Evolutionary conservation across 1,284 basidiomycete genomes (phyloP).

Genomic region (Peniophora sp.): DNA sequence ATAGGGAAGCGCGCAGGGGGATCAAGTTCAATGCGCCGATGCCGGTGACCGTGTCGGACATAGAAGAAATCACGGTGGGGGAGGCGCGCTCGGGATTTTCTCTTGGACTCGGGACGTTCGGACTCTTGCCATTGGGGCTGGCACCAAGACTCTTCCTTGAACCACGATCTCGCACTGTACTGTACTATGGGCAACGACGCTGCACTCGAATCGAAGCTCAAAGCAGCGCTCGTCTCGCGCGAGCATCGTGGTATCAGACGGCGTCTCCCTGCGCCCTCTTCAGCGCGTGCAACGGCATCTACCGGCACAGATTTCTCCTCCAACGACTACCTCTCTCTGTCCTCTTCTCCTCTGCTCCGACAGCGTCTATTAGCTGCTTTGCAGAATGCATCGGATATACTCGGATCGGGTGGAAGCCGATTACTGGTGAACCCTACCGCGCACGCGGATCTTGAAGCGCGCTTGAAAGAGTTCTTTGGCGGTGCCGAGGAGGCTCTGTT

Average conservation of each 20-base stretch:
- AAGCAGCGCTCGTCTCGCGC: constrained; percentile 50
- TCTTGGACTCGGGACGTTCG: neutral
- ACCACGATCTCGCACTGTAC: constrained; percentile 5
- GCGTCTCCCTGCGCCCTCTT: constrained; percentile 42
- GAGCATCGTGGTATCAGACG: constrained; percentile 56
- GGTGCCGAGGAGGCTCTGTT: constrained; percentile 62
- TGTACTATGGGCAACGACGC: constrained; percentile 7
- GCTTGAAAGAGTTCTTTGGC: constrained; percentile 58
- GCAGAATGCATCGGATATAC: constrained; percentile 42
- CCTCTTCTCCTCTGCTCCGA: constrained; percentile 53
- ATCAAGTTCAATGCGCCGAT: no score
- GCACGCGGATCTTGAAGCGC: constrained; percentile 64
- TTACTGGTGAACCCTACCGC: constrained; percentile 75
- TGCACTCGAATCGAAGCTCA: constrained; percentile 30
- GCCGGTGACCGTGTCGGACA: no score
- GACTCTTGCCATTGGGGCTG: neutral
- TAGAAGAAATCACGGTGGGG: no score
- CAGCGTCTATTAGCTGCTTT: constrained; percentile 51
- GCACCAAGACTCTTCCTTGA: neutral
- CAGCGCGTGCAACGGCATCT: constrained; percentile 20
- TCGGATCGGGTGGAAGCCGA: constrained; percentile 89
- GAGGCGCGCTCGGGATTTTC: neutral
- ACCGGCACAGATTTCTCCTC: constrained; percentile 72
- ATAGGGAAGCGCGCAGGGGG: no score
- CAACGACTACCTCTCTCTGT: constrained; percentile 92